Evolutionary conservation across 768 basidiomycete genomes (phyloP).

Genomic region (Fomitopsis serialis): DNA sequence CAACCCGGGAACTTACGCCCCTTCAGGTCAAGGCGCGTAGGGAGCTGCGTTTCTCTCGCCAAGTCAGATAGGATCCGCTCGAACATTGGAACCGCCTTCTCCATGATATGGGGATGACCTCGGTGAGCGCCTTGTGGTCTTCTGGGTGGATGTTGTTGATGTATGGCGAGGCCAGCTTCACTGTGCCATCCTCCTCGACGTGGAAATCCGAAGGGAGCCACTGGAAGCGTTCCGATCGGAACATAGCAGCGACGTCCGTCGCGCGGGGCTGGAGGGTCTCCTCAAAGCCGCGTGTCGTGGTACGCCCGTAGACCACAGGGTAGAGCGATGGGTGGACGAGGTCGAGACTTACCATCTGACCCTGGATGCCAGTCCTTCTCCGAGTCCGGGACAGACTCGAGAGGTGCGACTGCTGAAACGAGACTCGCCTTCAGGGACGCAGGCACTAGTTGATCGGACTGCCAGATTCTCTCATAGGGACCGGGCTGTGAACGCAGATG

Average conservation of each 20-base stretch:
- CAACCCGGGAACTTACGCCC: slow-evolving; percentile 2
- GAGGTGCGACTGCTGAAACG: slow-evolving; percentile 4
- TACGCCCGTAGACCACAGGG: slow-evolving; percentile 17
- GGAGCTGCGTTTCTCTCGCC: neutral
- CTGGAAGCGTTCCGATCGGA: slow-evolving; percentile 13
- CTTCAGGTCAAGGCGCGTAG: neutral
- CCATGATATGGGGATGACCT: slow-evolving; percentile 11
- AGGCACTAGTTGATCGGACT: neutral
- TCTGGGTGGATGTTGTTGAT: slow-evolving; percentile 25
- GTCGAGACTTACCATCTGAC: slow-evolving; percentile 35
- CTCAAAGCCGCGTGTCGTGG: neutral
- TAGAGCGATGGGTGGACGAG: slow-evolving; percentile 42
- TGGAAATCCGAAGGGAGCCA: slow-evolving; percentile 26
- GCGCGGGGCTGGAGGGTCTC: neutral
- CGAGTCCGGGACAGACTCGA: slow-evolving; percentile 32
- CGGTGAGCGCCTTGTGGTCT: slow-evolving; percentile 11
- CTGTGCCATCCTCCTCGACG: slow-evolving; percentile 16
- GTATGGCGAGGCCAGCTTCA: slow-evolving; percentile 10
- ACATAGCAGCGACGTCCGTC: neutral
- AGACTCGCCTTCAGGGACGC: neutral
- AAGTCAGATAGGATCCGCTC: slow-evolving; percentile 19
- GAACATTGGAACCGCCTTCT: slow-evolving; percentile 19
- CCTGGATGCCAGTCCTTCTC: slow-evolving; percentile 43
- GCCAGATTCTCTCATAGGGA: neutral
- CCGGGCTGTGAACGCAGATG: neutral